Evolutionary conservation across 2,329 filamentous ascomycete genomes (phyloP), one percentile per base, ranked within the genome.

Genomic region (Talaromyces verruculosus): DNA sequence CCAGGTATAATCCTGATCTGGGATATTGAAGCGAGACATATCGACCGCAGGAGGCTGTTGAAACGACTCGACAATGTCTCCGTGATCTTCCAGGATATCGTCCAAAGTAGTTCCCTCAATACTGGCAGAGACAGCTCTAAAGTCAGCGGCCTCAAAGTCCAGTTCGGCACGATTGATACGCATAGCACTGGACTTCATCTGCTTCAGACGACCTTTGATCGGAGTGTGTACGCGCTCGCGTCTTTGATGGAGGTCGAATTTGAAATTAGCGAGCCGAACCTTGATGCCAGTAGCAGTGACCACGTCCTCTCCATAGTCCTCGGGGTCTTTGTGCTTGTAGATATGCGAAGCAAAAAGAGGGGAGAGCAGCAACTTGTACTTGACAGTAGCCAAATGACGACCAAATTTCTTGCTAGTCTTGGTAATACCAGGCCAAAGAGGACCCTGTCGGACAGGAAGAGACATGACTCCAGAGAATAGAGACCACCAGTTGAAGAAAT

Each of bases 371-470:
- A 99, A 81, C 68, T 94, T 97, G 81, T 98, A 98, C 82, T 99
- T 99, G 83, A 99, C 93, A 8, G 96, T 99, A n/a, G 93, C 94
- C 68, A 99, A 82, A 78, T 99, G 96, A 60, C 95, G 88, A 15
- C 94, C 94, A 76, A 99, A 99, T 76, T 99, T 99, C 81, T 99
- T 99, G 83, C 92, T 97, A 55, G 92, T 95, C 82, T 97, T 97
- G 71, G 97, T 95, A 28, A 93, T 86, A 0, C 92, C 93, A 5
- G 93, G 94, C 88, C 93, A 99, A 2, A 99, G 84, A 57, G 87
- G 85, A 17, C 95, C 95, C 80, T 99, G 96, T 0, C 95, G 91
- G 65, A 99, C 90, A 11, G 95, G 96, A 33, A 99, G 84, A 11
- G 94, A 96, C 89, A 98, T 93, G 8, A 94, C 91, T 1, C 94